Evolutionary conservation across 768 basidiomycete genomes (phyloP).

Genomic region (Cystofilobasidium macerans): DNA sequence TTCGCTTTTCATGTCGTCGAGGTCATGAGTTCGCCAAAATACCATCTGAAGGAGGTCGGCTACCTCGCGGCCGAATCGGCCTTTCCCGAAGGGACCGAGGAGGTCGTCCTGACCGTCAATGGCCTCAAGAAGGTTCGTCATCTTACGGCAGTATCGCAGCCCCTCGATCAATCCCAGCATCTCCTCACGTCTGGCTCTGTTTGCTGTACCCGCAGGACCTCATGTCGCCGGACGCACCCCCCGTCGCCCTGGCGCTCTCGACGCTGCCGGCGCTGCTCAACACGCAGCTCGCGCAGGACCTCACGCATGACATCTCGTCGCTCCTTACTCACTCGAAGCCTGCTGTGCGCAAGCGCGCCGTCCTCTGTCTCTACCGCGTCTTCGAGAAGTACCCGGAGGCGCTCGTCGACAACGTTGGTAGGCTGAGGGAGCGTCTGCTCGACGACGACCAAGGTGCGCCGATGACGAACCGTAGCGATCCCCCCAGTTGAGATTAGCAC

Average conservation of each 20-base stretch:
- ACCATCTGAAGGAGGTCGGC: constrained; percentile 87
- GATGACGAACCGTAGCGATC: too few relatives aligned
- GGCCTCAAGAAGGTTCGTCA: constrained; percentile 64
- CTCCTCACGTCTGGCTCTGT: neutral
- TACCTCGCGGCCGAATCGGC: constrained; percentile 89
- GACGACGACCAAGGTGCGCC: constrained; percentile 48
- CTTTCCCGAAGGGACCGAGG: constrained; percentile 87
- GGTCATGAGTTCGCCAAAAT: constrained; percentile 86
- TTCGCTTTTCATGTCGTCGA: constrained; percentile 95
- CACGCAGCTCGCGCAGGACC: constrained; percentile 78
- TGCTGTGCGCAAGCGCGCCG: constrained; percentile 68
- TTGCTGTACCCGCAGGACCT: constrained; percentile 51
- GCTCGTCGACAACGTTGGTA: constrained; percentile 51
- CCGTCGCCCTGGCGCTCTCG: constrained; percentile 57
- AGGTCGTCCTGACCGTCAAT: constrained; percentile 94
- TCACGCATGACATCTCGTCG: constrained; percentile 68
- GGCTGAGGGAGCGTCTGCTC: constrained; percentile 68
- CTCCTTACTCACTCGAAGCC: constrained; percentile 84
- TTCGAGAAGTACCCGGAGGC: constrained; percentile 74
- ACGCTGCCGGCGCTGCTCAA: constrained; percentile 77
- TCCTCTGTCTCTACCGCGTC: constrained; percentile 70
- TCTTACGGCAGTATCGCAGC: too few relatives aligned
- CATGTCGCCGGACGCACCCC: constrained; percentile 60
- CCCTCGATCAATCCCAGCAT: too few relatives aligned
- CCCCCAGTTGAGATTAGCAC: too few relatives aligned